A percentile compares a stretch with the other conserved stretches of the same genome.
Evolutionary conservation across 768 basidiomycete genomes (phyloP).

Genomic region (Podaxis pistillaris): DNA sequence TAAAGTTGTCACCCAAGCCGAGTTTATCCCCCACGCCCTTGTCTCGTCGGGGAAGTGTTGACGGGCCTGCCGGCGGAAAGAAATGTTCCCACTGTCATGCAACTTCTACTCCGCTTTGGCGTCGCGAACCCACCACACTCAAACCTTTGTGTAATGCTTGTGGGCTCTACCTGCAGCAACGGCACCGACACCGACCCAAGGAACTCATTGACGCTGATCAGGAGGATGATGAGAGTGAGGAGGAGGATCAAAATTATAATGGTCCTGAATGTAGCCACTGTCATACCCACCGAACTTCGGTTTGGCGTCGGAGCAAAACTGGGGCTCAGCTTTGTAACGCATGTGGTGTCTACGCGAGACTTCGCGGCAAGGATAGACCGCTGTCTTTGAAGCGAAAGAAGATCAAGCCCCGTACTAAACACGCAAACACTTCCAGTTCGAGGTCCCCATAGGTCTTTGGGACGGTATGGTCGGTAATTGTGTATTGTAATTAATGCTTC

Average conservation of each 20-base stretch:
- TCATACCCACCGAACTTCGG: slow-evolving; percentile 46
- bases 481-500: slow-evolving; percentile 5
- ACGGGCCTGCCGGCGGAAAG: slow-evolving; percentile 31
- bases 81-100: slow-evolving; percentile 47
- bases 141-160: slow-evolving; percentile 48
- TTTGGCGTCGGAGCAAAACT: slow-evolving; percentile 49
- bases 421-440: slow-evolving; percentile 17
- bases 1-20: slow-evolving; percentile 19
- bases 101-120: slow-evolving; percentile 48
- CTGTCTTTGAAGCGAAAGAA: slow-evolving; percentile 44
- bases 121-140: slow-evolving; percentile 43
- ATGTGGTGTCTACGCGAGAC: slow-evolving; percentile 47
- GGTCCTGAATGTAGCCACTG: slow-evolving; percentile 51
- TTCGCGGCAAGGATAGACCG: slow-evolving; percentile 46
- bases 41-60: slow-evolving; percentile 28
- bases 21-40: slow-evolving; percentile 20
- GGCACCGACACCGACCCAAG: slow-evolving; percentile 45
- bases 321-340: slow-evolving; percentile 52
- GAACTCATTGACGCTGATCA: slow-evolving; percentile 48
- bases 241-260: slow-evolving; percentile 36
- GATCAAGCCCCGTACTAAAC: slow-evolving; percentile 49
- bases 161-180: slow-evolving; percentile 45
- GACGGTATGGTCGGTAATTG: background rate
- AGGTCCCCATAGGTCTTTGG: background rate
- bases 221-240: slow-evolving; percentile 38